Evolutionary conservation across 2,329 filamentous ascomycete species (phyloP).

Genomic region (Trichoderma citrinoviride): DNA sequence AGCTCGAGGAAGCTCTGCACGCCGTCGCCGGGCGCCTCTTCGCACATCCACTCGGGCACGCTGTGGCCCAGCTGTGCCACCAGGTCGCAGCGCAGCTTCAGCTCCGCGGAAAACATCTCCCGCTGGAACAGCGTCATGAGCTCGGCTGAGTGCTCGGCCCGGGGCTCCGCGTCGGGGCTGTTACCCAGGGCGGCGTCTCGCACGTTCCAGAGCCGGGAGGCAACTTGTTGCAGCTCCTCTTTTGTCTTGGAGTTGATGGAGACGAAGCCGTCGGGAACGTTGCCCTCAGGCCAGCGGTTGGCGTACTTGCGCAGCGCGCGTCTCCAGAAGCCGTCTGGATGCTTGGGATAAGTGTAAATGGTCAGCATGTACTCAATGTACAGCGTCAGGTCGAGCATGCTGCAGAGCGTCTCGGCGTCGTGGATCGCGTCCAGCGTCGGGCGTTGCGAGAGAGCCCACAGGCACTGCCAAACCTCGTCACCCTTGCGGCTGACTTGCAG

Average conservation of each 20-base stretch:
- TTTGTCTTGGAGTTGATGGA: neutral
- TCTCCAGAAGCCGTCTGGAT: slow-evolving; percentile 2
- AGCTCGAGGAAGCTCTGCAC: slow-evolving; percentile 19
- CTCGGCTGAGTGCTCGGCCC: neutral
- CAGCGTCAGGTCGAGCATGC: slow-evolving; percentile 7
- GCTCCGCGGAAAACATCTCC: slow-evolving; percentile 14
- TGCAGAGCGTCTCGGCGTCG: slow-evolving; percentile 3
- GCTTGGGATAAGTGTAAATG: slow-evolving; percentile 1
- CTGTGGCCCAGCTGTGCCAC: neutral
- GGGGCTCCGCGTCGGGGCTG: neutral
- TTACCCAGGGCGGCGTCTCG: neutral
- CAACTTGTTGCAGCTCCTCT: neutral
- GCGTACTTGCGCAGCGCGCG: slow-evolving; percentile 5
- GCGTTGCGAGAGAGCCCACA: neutral
- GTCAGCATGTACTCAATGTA: neutral
- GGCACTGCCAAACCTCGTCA: neutral
- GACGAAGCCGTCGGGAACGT: neutral
- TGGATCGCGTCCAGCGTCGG: slow-evolving; percentile 10
- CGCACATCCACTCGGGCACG: slow-evolving; percentile 8
- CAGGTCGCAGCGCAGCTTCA: slow-evolving; percentile 16
- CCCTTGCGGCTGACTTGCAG: neutral
- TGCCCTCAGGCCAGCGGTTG: slow-evolving; percentile 10
- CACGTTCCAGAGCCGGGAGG: neutral
- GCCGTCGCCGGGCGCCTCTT: slow-evolving; percentile 5
- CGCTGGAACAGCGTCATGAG: slow-evolving; percentile 11